A percentile compares a stretch with the other conserved stretches of the same genome.
Conservation (phyloP, 2,329 filamentous ascomycete genomes). For the Sporothrix pseudoabietina region DNA sequence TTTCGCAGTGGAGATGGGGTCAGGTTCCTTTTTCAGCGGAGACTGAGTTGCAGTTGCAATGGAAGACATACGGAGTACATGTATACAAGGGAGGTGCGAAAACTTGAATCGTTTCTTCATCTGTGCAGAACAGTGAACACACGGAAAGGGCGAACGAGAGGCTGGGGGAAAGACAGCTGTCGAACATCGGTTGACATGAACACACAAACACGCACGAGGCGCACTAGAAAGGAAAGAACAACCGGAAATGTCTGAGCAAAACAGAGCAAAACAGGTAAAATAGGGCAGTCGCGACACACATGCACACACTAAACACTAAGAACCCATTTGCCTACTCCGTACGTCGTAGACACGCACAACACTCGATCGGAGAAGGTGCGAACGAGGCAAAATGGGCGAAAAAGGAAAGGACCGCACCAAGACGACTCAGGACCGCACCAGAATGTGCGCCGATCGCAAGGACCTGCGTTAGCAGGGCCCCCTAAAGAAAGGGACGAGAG, state of each 20-base stretch:
- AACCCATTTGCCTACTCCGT: no score
- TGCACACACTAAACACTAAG: background rate
- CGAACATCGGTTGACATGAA: constrained; percentile 17
- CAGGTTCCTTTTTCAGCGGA: constrained; percentile 18
- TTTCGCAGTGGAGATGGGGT: background rate
- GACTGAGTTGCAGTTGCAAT: background rate
- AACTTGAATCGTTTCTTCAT: background rate
- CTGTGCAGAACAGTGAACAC: background rate
- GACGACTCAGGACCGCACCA: background rate
- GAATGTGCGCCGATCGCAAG: constrained; percentile 10
- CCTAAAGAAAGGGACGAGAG: constrained; percentile 7
- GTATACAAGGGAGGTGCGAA: background rate
- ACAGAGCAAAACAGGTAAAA: constrained; percentile 17
- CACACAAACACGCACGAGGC: constrained; percentile 9
- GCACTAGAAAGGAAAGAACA: background rate
- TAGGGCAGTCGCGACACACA: background rate
- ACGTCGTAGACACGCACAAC: background rate
- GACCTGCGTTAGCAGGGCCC: background rate
- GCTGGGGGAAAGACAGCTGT: constrained; percentile 19
- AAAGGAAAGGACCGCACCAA: background rate
- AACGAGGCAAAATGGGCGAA: constrained; percentile 8
- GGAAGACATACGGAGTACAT: background rate
- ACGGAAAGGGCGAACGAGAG: constrained; percentile 10
- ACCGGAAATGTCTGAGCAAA: background rate
- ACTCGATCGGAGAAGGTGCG: background rate